Conservation (phyloP, 2,329 filamentous ascomycete species). For the Fusarium penzigii region DNA sequence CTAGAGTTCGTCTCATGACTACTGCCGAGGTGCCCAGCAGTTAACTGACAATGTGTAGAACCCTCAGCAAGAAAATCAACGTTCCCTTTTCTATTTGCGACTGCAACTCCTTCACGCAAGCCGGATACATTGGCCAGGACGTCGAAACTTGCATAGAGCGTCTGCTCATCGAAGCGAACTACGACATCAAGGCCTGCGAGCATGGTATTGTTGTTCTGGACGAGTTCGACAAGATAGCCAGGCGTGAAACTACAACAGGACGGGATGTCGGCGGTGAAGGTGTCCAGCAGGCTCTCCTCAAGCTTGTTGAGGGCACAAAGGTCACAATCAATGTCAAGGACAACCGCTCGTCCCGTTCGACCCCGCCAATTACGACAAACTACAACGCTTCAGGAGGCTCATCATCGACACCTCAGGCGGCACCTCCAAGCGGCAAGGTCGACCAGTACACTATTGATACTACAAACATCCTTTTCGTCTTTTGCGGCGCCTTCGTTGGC, state of each 20-base stretch:
- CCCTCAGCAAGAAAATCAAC: slow-evolving; percentile 86
- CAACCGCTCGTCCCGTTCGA: slow-evolving; percentile 60
- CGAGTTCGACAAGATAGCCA: slow-evolving; percentile 96
- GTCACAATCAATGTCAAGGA: slow-evolving; percentile 89
- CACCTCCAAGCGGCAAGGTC: slow-evolving; percentile 51
- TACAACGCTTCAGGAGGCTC: slow-evolving; percentile 48
- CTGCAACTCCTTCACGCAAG: slow-evolving; percentile 94
- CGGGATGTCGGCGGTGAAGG: slow-evolving; percentile 96
- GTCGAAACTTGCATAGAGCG: slow-evolving; percentile 95
- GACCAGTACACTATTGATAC: slow-evolving; percentile 80
- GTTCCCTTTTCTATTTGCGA: slow-evolving; percentile 95
- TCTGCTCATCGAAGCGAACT: slow-evolving; percentile 85
- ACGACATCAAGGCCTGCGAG: slow-evolving; percentile 81
- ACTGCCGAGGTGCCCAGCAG: neutral
- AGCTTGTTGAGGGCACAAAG: slow-evolving; percentile 95
- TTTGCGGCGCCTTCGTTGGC: slow-evolving; percentile 92
- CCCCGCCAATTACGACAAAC: slow-evolving; percentile 54
- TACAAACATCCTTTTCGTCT: slow-evolving; percentile 96
- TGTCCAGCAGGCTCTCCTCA: slow-evolving; percentile 91
- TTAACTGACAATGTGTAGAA: slow-evolving; percentile 55
- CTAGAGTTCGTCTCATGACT: slow-evolving; percentile 56
- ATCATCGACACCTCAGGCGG: slow-evolving; percentile 46
- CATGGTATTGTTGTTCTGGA: slow-evolving; percentile 94
- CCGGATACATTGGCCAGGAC: slow-evolving; percentile 96
- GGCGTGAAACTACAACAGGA: slow-evolving; percentile 81